Evolutionary conservation across 1,284 basidiomycete species (phyloP).

Genomic region (Agroathelia rolfsii): DNA sequence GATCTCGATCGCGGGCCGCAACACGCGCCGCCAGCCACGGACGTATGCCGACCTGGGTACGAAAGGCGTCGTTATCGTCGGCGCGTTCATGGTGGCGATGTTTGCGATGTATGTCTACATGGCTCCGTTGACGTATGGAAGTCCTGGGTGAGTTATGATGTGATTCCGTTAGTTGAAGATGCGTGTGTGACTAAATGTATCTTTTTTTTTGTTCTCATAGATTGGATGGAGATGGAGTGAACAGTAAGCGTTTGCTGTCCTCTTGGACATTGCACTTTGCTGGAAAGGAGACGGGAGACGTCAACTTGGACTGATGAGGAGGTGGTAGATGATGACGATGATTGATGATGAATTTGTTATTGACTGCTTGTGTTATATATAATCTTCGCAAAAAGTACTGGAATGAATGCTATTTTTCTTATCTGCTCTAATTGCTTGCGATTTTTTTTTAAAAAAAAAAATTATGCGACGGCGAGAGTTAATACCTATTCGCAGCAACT

Average conservation of each 20-base stretch:
- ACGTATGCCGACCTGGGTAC: constrained; percentile 67
- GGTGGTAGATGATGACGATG: too few relatives aligned
- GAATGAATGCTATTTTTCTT: too few relatives aligned
- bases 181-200: constrained; percentile 11
- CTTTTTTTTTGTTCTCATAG: constrained; percentile 27
- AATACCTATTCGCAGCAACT: too few relatives aligned
- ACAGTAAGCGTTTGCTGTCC: constrained; percentile 58
- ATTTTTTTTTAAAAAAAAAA: too few relatives aligned
- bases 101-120: constrained; percentile 68
- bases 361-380: too few relatives aligned
- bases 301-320: constrained; percentile 18
- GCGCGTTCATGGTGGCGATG: constrained; percentile 47
- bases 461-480: too few relatives aligned
- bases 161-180: constrained; percentile 4
- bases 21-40: constrained; percentile 48
- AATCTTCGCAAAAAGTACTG: too few relatives aligned
- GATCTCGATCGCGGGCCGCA: constrained; percentile 59
- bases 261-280: constrained; percentile 84
- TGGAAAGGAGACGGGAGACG: constrained; percentile 48
- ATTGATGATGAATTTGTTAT: too few relatives aligned
- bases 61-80: constrained; percentile 57
- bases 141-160: constrained; percentile 62
- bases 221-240: constrained; percentile 65
- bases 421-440: too few relatives aligned
- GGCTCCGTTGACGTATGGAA: constrained; percentile 86